Evolutionary conservation across 2,329 filamentous ascomycete species (phyloP), one percentile per base, ranked within the genome.

Genomic region (Raffaelea ambrosiae): DNA sequence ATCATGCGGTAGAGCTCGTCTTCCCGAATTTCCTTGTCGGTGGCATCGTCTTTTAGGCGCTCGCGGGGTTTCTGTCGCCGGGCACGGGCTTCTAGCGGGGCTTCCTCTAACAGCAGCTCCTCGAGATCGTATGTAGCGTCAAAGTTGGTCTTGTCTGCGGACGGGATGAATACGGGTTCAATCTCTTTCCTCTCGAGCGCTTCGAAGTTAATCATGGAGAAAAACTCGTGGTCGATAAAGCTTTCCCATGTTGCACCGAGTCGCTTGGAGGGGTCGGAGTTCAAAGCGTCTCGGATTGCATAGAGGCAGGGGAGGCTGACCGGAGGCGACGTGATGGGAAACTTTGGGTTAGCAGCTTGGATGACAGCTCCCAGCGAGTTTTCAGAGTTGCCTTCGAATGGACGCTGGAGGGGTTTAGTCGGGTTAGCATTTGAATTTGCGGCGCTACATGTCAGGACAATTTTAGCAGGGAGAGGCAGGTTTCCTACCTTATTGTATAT

Each of bases 51-150:
- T 65, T 93, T 91, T 61, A 98, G 71, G 55, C 87, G 84, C 55
- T 95, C 90, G 53, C 93, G 78, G 2, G 93, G 93, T 65, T 97
- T 96, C 64, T 97, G 93, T 61, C 91, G 83, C 56, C 93, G 79
- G 44, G 93, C 89, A 59, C 93, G 77, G 48, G 93, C 93, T 66
- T 98, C 93, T 5, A 98, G 70, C 1, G 93, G 93, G 13, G 93
- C 93, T 63, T 98, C 93, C 65, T 98, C 93, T 40, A 98, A 67
- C 2, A 98, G 69, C 19, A 98, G 66, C 64, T 98, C 93, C 62
- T 98, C 93, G 44, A 98, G 70, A 64, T 98, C 93, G 62, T 98
- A 97, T 1, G 93, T 98, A 4, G 93, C 93, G 65, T 98, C 93
- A 56, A 98, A 98, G 63, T 98, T 98, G 3, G 93, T 97, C 76